These are phyloP conservation scores for Auricularia auricula-judae DNA, from an alignment of 768 basidiomycete genomes.

Conservation along the genomic window DNA sequence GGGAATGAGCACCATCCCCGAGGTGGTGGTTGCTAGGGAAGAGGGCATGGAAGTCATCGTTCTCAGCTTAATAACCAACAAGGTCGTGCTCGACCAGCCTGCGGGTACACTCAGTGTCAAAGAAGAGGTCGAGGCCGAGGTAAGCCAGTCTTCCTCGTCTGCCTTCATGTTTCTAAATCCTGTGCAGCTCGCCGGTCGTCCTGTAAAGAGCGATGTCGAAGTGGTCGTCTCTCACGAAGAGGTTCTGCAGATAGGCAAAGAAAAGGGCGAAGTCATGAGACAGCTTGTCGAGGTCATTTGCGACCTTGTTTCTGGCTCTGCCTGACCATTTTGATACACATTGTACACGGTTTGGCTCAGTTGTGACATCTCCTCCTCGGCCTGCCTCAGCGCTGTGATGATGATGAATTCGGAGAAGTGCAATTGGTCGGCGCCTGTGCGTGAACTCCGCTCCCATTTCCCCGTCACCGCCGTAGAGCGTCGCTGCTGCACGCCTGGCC, in stretches of 20 bases:
- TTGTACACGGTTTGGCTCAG: no score
- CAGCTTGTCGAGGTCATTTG: constrained; percentile 50
- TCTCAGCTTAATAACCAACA: constrained; percentile 77
- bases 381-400: no score
- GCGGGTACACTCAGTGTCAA: constrained; percentile 54
- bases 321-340: no score
- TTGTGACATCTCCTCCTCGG: no score
- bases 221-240: constrained; percentile 67
- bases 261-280: constrained; percentile 65
- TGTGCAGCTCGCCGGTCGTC: constrained; percentile 49
- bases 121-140: constrained; percentile 71
- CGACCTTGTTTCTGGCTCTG: no score
- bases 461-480: neutral
- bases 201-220: constrained; percentile 27
- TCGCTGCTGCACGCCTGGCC: neutral
- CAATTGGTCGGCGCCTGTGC: neutral
- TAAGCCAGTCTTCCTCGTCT: constrained; percentile 19
- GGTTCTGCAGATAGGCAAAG: constrained; percentile 52
- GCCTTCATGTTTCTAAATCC: neutral
- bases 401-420: neutral
- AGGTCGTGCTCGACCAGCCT: constrained; percentile 52
- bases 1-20: constrained; percentile 88
- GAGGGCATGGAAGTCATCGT: constrained; percentile 68
- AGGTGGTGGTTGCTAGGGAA: constrained; percentile 71
- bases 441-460: neutral